These are phyloP conservation scores for Termitomyces sp. DNA, from an alignment of 768 basidiomycete species.

Conservation along the genomic window DNA sequence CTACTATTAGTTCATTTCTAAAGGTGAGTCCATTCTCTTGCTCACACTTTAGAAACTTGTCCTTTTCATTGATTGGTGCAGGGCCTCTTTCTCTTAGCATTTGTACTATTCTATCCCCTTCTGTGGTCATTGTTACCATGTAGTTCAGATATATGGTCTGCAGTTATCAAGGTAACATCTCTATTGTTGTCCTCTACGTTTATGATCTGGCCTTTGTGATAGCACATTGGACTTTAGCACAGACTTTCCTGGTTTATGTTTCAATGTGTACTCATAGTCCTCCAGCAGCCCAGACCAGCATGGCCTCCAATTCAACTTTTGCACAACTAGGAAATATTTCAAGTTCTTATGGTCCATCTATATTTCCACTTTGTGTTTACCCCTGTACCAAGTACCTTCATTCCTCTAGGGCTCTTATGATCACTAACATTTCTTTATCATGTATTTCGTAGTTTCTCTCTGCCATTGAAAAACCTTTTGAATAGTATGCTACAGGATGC, in stretches of 20 bases:
- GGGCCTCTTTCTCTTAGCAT: background rate
- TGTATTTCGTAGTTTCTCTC: constrained; percentile 48
- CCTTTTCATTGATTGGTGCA: background rate
- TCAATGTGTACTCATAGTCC: constrained; percentile 28
- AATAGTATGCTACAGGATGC: too few relatives aligned
- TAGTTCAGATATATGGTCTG: background rate
- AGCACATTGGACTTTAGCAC: constrained; percentile 24
- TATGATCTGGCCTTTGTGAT: constrained; percentile 23
- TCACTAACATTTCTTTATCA: constrained; percentile 46
- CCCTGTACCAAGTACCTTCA: constrained; percentile 24
- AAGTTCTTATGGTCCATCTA: constrained; percentile 36
- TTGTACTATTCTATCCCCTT: constrained; percentile 3
- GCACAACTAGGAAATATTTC: constrained; percentile 33
- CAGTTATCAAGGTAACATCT: constrained; percentile 9
- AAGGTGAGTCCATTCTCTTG: constrained; percentile 1
- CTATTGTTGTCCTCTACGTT: background rate
- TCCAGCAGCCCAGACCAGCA: constrained; percentile 34
- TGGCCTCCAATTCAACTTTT: constrained; percentile 34
- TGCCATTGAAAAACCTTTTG: constrained; percentile 5
- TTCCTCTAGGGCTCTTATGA: constrained; percentile 27
- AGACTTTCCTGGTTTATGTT: constrained; percentile 25
- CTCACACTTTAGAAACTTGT: background rate
- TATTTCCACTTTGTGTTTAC: constrained; percentile 21
- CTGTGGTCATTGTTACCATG: background rate
- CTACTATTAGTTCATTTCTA: background rate